Conservation (phyloP, 495 filamentous ascomycete genomes). For the Letharia lupina region DNA sequence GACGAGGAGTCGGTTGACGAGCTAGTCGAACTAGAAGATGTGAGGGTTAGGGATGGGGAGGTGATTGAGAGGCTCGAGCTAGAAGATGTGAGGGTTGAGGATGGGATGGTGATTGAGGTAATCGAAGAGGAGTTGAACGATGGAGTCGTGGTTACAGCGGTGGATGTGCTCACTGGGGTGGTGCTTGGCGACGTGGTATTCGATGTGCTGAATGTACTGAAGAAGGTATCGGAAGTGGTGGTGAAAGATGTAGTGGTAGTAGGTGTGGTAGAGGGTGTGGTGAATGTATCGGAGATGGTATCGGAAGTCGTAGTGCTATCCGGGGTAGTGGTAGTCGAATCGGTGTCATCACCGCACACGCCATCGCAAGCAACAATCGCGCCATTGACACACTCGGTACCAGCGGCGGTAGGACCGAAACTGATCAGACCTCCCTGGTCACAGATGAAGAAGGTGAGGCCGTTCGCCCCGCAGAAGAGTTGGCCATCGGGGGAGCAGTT, state of each 20-base stretch:
- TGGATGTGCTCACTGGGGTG: neutral
- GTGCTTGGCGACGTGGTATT: neutral
- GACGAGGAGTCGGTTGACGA: too few relatives aligned
- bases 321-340: neutral
- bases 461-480: neutral
- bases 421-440: constrained; percentile 7
- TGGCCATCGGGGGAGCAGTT: constrained; percentile 3
- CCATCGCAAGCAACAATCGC: constrained; percentile 2
- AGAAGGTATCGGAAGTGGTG: neutral
- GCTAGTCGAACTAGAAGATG: too few relatives aligned
- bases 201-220: neutral
- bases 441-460: constrained; percentile 2
- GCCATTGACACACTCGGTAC: constrained; percentile 2
- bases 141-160: neutral
- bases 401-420: neutral
- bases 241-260: neutral
- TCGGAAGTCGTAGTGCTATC: neutral
- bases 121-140: neutral
- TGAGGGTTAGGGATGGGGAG: too few relatives aligned
- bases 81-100: neutral
- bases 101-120: neutral
- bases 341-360: neutral
- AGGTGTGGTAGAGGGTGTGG: neutral
- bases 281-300: neutral
- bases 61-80: neutral